Base-by-base conservation (phyloP, 805 yeast genomes). In the Cyberlindnera petersonii region DNA sequence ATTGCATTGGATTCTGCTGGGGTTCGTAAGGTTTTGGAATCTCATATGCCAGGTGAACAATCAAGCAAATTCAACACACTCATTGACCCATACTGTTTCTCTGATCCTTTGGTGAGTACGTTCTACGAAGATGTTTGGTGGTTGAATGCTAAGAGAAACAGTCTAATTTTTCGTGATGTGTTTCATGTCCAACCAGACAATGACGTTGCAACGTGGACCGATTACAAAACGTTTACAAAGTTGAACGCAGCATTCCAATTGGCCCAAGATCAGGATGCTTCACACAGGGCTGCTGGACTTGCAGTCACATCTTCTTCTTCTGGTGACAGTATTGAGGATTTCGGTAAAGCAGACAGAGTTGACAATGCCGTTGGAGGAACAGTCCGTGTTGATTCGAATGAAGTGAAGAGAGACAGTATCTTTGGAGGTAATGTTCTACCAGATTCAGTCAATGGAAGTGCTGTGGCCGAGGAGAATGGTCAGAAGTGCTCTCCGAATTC, bases 161-260 rank as follows among this genome's bases (percentile, higher is more conserved):
- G 98, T 0, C 70, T 75, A 43, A 65, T 94, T 2, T 93, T 75
- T 65, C 71, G 96, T 44, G 69, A 82, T 59, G 85, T 93, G 1
- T 93, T 93, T 72, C 89, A 89, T 48, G 79, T 86, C 46, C 98
- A 94, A 57, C 99, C 99, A 0, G 98, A 93, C 61, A 87, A 91
- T 58, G 69, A 77, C 6, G 98, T 91, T n/a, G 71, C 71, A 18
- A 74, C 88, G 0, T 93, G 99, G 99, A 74, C 74, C 40, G 95
- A 87, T 40, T 93, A 87, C 60, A 89, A 86, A 58, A 78, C 73
- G 20, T 83, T 70, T 57, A 71, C 78, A 42, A 77, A 74, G 43
- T 61, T 83, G 49, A 69, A 69, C 35, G 66, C 71, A 15, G 87
- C 83, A 0, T 86, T 86, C 55, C 40, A 44, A 9, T 28, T 53